Conservation (phyloP, 2,329 filamentous ascomycete species). For the Hansfordia pulvinata region DNA sequence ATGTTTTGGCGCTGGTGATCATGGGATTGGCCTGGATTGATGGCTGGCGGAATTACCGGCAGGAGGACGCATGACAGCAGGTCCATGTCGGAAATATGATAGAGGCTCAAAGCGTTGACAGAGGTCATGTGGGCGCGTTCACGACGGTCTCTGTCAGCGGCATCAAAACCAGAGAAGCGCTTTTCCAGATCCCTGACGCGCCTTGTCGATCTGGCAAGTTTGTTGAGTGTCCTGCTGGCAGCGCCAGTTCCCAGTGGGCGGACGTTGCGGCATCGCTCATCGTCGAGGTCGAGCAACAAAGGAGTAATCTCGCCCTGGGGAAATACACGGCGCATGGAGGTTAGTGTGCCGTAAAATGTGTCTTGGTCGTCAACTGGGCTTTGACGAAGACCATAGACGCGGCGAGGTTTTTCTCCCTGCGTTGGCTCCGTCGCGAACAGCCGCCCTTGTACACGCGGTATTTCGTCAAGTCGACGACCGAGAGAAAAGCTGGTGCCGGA, state of each 20-base stretch:
- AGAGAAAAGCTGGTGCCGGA: too few species aligned
- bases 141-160: slow-evolving; percentile 1
- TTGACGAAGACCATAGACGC: too few species aligned
- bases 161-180: slow-evolving; percentile 17
- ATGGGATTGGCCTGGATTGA: background rate
- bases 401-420: too few species aligned
- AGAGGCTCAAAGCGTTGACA: slow-evolving; percentile 14
- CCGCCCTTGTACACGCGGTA: too few species aligned
- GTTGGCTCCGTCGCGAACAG: too few species aligned
- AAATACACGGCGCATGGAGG: slow-evolving; percentile 2
- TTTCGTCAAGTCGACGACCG: too few species aligned
- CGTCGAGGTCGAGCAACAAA: slow-evolving; percentile 37
- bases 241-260: slow-evolving; percentile 19
- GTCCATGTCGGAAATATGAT: slow-evolving; percentile 28
- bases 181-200: slow-evolving; percentile 16
- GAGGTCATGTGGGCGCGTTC: too few species aligned
- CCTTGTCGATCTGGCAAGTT: too few species aligned
- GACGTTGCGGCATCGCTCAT: slow-evolving; percentile 27
- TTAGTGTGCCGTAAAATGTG: too few species aligned
- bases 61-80: slow-evolving; percentile 24
- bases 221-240: too few species aligned
- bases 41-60: background rate
- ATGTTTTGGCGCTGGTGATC: background rate
- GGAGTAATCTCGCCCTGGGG: slow-evolving; percentile 21
- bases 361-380: too few species aligned